Evolutionary conservation across 192 early-diverging fungal species (phyloP).

Genomic region (Lobosporangium transversale): DNA sequence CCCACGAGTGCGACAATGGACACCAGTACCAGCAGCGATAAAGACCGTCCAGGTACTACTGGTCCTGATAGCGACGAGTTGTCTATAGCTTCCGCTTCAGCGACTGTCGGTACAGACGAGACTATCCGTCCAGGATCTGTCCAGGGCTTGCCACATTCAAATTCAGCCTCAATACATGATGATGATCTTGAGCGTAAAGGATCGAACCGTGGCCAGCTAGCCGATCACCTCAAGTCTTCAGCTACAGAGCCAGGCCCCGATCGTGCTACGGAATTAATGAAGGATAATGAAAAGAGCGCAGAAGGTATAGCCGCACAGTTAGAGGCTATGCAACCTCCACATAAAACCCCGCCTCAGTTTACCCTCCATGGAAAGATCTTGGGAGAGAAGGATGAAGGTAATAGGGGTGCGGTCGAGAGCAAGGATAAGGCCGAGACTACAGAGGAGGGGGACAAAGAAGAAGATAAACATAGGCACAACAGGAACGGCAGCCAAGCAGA

Average conservation of each 20-base stretch:
- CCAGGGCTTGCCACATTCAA: not conserved
- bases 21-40: not conserved
- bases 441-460: not conserved
- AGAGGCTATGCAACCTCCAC: constrained; percentile 13
- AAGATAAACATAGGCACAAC: not conserved
- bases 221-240: constrained; percentile 4
- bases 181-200: not conserved
- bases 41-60: not conserved
- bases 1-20: not conserved
- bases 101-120: not conserved
- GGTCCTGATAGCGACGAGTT: no score
- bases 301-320: constrained; percentile 21
- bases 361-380: not conserved
- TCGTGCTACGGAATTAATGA: not conserved
- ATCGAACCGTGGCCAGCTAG: not conserved
- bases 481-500: not conserved
- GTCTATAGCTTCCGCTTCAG: no score
- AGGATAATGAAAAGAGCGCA: constrained; percentile 2
- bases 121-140: not conserved
- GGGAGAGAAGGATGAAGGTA: not conserved
- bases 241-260: constrained; percentile 16
- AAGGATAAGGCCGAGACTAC: not conserved
- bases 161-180: not conserved
- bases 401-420: not conserved
- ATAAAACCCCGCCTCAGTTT: not conserved